These are phyloP conservation scores for Leptographium lundbergii DNA, from an alignment of 2,329 filamentous ascomycete genomes.

Conservation along the genomic window DNA sequence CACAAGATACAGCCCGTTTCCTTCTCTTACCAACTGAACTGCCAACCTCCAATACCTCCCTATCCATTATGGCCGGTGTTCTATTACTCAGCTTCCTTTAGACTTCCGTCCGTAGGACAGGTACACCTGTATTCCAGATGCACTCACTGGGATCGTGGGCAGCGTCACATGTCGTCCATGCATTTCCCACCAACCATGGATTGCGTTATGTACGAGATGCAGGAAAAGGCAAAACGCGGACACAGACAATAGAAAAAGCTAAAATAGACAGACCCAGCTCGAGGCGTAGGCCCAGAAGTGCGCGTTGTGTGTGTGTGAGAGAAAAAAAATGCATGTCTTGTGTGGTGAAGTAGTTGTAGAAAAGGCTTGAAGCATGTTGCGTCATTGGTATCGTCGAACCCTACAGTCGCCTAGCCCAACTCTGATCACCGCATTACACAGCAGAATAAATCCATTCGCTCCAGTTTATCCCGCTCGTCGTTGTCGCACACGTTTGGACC, in stretches of 20 bases:
- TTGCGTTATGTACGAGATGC: no score
- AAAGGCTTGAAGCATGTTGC: slow-evolving; percentile 1
- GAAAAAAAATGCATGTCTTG: background rate
- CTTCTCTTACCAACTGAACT: no score
- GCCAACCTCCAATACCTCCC: no score
- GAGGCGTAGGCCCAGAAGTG: background rate
- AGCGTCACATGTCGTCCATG: no score
- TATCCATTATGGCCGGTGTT: no score
- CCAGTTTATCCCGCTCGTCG: background rate
- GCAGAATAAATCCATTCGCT: slow-evolving; percentile 1
- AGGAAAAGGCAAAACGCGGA: background rate
- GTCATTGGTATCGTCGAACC: slow-evolving; percentile 8
- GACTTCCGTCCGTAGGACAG: no score
- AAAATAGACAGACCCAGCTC: background rate
- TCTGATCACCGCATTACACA: slow-evolving; percentile 2
- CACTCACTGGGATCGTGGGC: no score
- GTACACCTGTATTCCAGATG: no score
- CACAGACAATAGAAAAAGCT: background rate
- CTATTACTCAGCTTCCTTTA: no score
- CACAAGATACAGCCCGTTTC: no score
- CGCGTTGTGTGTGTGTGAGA: background rate
- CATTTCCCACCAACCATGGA: no score
- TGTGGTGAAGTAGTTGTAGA: slow-evolving; percentile 1
- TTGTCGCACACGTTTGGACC: background rate
- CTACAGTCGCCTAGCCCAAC: background rate